Evolutionary conservation across 208 protist species (phyloP), one percentile per base, ranked within the genome.

Genomic region (Acanthamoeba triangularis): DNA sequence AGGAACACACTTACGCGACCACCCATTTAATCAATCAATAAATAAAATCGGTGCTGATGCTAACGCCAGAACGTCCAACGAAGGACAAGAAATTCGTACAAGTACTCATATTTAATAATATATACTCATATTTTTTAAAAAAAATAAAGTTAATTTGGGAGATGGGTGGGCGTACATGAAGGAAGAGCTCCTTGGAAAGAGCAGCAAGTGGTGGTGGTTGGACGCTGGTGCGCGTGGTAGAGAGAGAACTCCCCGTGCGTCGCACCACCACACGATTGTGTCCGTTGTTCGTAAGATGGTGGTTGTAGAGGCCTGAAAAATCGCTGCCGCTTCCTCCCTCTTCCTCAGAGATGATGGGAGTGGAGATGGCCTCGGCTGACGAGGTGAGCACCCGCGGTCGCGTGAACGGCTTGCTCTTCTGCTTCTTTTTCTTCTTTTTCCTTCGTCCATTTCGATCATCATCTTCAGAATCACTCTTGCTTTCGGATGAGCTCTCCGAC

Each of bases 311-410:
- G 74, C 20, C 10, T 16, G 37, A 84, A 16, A 84, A 54, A 23
- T 44, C 74, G 41, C 74, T 52, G 74, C 74, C 33, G 41, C 74
- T 84, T 14, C 30, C n/a, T 44, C 74, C 74, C 44, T 84, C 74
- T 47, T 52, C 74, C 25, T 84, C 74, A 52, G 74, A 84, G 37
- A 49, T 54, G 74, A 84, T 30, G 41, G 74, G 37, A 44, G 74
- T 37, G 25, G 74, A 84, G 74, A 84, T 84, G 74, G 74, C 37
- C 20, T 84, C 74, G 44, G 74, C 74, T 1, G 74, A 84, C 0
- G 74, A 84, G 74, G 74, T 84, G 74, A 84, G 74, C 41, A 84
- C 74, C 6, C 74, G 74, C 25, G 74, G 74, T 54, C 74, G 35
- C 41, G 41, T 52, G 37, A 44, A 47, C 28, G 69, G 37, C 69